A percentile compares a stretch with the other conserved stretches of the same genome.
These are phyloP conservation scores for Kalanchoe fedtschenkoi DNA, from an alignment of 164 flowering plant genomes.

Conservation along the genomic window DNA sequence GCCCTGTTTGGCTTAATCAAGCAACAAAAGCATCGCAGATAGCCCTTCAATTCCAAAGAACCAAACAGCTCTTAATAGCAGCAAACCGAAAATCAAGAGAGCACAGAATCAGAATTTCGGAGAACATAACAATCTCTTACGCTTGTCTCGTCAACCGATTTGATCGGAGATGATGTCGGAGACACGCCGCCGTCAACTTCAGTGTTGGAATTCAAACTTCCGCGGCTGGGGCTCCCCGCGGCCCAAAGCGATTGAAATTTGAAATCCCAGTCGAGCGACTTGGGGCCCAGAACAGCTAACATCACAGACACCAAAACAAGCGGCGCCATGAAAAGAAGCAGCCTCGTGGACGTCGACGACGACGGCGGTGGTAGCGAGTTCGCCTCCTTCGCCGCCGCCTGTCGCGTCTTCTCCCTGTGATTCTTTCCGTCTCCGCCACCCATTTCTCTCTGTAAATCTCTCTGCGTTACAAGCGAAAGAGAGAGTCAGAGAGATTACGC, in stretches of 20 bases:
- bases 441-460: too few species aligned
- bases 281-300: constrained; percentile 19
- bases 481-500: background rate
- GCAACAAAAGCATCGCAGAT: background rate
- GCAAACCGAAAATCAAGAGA: constrained; percentile 1
- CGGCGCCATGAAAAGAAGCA: constrained; percentile 24
- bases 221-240: constrained; percentile 9
- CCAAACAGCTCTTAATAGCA: background rate
- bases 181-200: background rate
- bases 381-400: background rate
- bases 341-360: constrained; percentile 19
- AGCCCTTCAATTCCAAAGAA: background rate
- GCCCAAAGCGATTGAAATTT: constrained; percentile 6
- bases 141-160: background rate
- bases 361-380: constrained; percentile 1
- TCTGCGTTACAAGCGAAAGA: too few species aligned
- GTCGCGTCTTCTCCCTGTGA: background rate
- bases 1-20: background rate
- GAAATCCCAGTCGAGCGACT: constrained; percentile 16
- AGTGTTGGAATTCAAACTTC: background rate
- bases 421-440: too few species aligned
- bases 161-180: background rate
- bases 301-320: constrained; percentile 20
- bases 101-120: background rate
- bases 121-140: background rate